Evolutionary conservation across 352 stramenopile genomes (phyloP).

Genomic region (Phytophthora capsici): DNA sequence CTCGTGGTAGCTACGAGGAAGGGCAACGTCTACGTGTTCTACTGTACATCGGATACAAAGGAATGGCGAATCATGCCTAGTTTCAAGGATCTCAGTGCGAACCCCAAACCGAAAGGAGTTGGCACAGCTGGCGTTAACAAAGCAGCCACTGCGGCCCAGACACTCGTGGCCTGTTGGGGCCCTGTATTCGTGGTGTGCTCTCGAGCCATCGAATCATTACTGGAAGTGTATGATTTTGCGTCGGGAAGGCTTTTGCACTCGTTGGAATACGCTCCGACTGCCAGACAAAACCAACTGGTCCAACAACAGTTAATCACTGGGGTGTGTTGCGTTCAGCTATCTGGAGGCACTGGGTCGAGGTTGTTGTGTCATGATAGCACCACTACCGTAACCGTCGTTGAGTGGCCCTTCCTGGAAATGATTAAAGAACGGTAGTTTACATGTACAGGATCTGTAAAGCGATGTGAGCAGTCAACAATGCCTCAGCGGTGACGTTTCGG

Average conservation of each 20-base stretch:
- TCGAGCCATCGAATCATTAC: constrained; percentile 27
- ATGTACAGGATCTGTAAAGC: too few relatives aligned
- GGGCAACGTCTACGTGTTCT: constrained; percentile 69
- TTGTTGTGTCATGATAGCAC: constrained; percentile 59
- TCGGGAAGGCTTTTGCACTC: constrained; percentile 55
- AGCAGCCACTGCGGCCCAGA: constrained; percentile 43
- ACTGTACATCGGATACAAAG: not conserved
- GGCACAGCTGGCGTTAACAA: constrained; percentile 16
- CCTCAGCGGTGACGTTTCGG: not conserved
- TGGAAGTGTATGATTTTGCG: constrained; percentile 60
- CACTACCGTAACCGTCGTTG: constrained; percentile 38
- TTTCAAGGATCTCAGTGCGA: constrained; percentile 40
- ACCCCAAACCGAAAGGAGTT: constrained; percentile 47
- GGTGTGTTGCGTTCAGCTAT: constrained; percentile 28
- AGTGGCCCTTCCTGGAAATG: constrained; percentile 58
- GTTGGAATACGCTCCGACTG: constrained; percentile 21
- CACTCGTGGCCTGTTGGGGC: constrained; percentile 61
- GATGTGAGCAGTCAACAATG: not conserved
- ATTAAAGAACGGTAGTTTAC: constrained; percentile 3
- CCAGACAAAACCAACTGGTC: constrained; percentile 25
- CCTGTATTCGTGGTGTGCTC: constrained; percentile 56
- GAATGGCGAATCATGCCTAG: constrained; percentile 38
- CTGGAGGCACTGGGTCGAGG: not conserved
- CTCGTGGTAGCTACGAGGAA: constrained; percentile 63
- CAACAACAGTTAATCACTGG: constrained; percentile 43